Evolutionary conservation across 805 yeast species (phyloP).

Genomic region (Lipomyces chichibuensis): DNA sequence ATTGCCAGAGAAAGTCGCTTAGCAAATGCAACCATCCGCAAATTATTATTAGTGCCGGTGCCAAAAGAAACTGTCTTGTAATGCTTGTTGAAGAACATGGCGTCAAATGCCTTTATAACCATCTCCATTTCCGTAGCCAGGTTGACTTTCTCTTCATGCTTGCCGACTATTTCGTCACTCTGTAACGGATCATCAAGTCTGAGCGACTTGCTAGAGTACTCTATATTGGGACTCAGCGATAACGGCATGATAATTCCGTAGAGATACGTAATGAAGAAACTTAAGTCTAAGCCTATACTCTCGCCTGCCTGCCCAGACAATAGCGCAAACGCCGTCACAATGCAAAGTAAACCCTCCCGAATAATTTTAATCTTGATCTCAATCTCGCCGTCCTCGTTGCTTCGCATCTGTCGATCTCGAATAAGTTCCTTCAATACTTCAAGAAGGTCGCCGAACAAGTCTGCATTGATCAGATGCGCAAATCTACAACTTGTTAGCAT

Average conservation of each 20-base stretch:
- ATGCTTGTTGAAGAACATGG: constrained; percentile 70
- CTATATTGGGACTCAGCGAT: constrained; percentile 79
- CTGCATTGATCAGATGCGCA: constrained; percentile 92
- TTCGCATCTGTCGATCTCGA: constrained; percentile 23
- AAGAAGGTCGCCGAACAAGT: constrained; percentile 86
- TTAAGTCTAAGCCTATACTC: constrained; percentile 77
- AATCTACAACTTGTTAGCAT: constrained; percentile 46
- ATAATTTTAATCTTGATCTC: constrained; percentile 33
- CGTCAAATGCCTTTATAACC: constrained; percentile 73
- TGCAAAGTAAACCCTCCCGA: constrained; percentile 77
- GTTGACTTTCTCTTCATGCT: constrained; percentile 58
- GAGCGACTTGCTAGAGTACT: constrained; percentile 77
- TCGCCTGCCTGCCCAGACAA: constrained; percentile 72
- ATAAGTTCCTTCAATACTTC: constrained; percentile 86
- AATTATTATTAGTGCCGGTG: constrained; percentile 41
- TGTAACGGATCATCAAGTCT: constrained; percentile 78
- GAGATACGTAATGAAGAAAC: constrained; percentile 75
- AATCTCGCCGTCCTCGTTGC: constrained; percentile 45
- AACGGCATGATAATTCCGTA: constrained; percentile 70
- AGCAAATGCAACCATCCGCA: constrained; percentile 69
- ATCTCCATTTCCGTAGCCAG: constrained; percentile 88
- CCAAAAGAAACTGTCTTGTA: constrained; percentile 32
- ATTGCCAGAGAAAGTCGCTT: constrained; percentile 72
- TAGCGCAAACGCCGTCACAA: constrained; percentile 87
- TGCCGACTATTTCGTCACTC: background rate